Base-by-base conservation (phyloP, 225 moss, liverwort and hornwort species). In the Antitrichia curtipendula region DNA sequence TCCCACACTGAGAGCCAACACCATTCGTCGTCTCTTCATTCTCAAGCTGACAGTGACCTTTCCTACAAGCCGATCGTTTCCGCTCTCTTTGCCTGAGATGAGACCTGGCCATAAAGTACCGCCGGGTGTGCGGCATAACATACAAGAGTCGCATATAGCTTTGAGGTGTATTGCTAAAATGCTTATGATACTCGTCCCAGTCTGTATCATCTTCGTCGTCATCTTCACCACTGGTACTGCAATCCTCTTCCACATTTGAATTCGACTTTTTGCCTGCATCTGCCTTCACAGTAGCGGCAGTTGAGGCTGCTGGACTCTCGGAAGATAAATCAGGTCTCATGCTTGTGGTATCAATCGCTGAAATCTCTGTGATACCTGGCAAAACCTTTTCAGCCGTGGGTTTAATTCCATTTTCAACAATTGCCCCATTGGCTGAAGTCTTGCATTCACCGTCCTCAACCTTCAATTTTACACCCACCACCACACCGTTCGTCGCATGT, bases 51-150 rank as follows among this genome's bases (percentile, higher is more conserved):
- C 84, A 92, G 84, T 82, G 93, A 74, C 69, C 83, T 92, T 90
- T 95, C 38, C 79, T 91, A 84, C 91, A 86, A 80, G 81, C 84
- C 40, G 83, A 90, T 63, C 90, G 86, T 86, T 95, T 96, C 49
- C 90, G 92, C 27, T 91, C 90, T 85, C 89, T 91, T 85, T 93
- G 96, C 23, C 85, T 89, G 45, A 92, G 92, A 78, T 92, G 83
- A 54, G 96, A 93, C 90, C 94, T 96, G 8, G 98, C 96, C 89
- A 95, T 90, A 53, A 95, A 98, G 77, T 96, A 97, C 62, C 98
- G 89, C 75, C 98, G 91, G 31, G 96, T 97, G 84, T 95, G 96
- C 40, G 96, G 98, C 93, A 98, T 98, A 22, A 82, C 91, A 72
- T 95, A 94, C 79, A 98, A 87, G 77, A 98, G 94, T 29, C 94